Base-by-base conservation (phyloP, 1,139 yeast genomes). In the Protomyces lactucae-debilis region DNA sequence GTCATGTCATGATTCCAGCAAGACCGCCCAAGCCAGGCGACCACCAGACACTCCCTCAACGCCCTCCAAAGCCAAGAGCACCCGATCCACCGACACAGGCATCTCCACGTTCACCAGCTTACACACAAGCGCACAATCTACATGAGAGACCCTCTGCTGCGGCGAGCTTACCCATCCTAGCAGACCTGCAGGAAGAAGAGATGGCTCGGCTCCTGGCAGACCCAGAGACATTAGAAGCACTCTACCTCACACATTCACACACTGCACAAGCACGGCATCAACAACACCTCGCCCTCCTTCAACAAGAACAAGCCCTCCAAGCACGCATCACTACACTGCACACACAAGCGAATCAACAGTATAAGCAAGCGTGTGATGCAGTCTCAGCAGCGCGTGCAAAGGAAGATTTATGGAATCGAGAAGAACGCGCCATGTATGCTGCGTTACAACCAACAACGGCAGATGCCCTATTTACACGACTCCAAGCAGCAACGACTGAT, bases 381-480 rank as follows among this genome's bases (percentile, higher is more conserved):
- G 64, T 68, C 5, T 40, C 35, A 2, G 64, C 57, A 18, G 69
- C 71, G 10, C 69, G 70, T 35, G 64, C 59, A 23, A 59, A 67
- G 12, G 76, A 73, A 4, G 56, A 67, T 8, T 70, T 71, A 52
- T 72, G 80, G 73, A 70, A 69, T 10, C 73, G 70, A 12, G 67
- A 69, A 0, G 77, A 78, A 57, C 71, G 77, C 57, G 76, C 76
- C 55, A 79, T 80, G 82, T 78, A 77, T 68, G 71, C 73, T 5
- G 73, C 76, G 0, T 63, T 80, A 28, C 75, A 73, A 61, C 77
- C 76, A 8, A 75, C 75, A 65, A 73, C 79, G 23, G 70, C 71
- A 63, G 71, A 71, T 1, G 73, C 75, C 3, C 67, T 80, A 3
- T 71, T 73, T 36, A 67, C 71, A 10, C 68, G 71, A 10, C 70